Evolutionary conservation across 345 rosid genomes (phyloP), one percentile per base, ranked within the genome.

Genomic region (Noccaea bulbosa): DNA sequence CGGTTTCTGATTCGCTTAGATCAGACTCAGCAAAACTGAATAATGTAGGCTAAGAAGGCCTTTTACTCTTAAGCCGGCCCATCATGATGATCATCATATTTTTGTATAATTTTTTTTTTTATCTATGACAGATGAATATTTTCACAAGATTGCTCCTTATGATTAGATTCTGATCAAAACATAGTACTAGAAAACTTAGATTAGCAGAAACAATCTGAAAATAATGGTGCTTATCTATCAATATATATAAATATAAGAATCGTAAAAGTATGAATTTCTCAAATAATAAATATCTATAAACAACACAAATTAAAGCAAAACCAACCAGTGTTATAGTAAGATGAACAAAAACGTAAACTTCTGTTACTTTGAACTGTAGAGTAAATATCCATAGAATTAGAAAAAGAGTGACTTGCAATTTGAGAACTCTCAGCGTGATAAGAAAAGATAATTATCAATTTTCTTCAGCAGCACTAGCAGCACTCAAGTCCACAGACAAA

Each of bases 401-500:
- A 12, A 12, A 20, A 27, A 47, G 5, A 47, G 14, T 39, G 32
- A 58, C 62, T 57, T 73, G 77, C 47, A 66, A 4, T 73, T 33
- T 40, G 15, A 50, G 4, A 57, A 40, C 53, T 40, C 72, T 66
- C 61, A 47, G 24, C 3, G 38, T 30, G 35, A 27, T 57, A n/a
- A 46, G 15, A 53, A 44, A 27, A 27, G 1, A 45, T 46, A 38
- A 1, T 34, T 6, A 70, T 77, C 47, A 77, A 9, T 40, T 72
- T 38, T 77, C 77, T 22, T 73, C 65, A 58, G 88, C 68, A 33
- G 86, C 98, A 77, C 88, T 92, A 57, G 92, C 96, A 77, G 90
- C 93, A 79, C 85, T 89, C 73, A 89, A 80, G 78, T 92, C 93
- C 76, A 89, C 89, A 5, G 96, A 82, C 50, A 89, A 83, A 81